These are phyloP conservation scores for Allium sativum DNA, from an alignment of 106 monocot species.

Conservation along the genomic window DNA sequence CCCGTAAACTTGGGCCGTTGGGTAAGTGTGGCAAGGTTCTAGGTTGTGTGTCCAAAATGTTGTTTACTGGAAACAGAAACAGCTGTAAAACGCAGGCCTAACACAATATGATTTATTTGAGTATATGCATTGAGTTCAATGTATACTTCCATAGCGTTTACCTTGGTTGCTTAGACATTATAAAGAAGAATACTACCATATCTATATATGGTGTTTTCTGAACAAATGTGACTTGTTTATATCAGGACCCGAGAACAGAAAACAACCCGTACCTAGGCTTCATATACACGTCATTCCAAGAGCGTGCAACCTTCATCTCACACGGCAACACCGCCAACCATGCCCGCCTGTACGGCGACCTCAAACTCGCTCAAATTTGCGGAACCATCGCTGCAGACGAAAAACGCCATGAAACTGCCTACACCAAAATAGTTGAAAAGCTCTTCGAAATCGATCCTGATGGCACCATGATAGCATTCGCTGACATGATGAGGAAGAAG, in stretches of 20 bases:
- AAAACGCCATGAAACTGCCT: constrained; percentile 23
- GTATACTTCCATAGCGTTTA: too few species aligned
- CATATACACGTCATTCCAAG: constrained; percentile 20
- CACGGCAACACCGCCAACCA: constrained; percentile 21
- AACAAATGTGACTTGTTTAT: neutral
- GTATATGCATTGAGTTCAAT: too few species aligned
- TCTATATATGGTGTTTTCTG: too few species aligned
- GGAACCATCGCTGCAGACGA: constrained; percentile 22
- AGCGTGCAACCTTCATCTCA: constrained; percentile 22
- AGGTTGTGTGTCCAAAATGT: too few species aligned
- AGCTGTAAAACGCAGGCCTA: too few species aligned
- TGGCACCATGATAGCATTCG: constrained; percentile 13
- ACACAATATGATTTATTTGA: too few species aligned
- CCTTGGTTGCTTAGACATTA: too few species aligned
- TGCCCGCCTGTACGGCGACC: constrained; percentile 13
- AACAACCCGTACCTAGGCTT: constrained; percentile 21
- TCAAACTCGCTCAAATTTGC: constrained; percentile 15
- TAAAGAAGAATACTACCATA: too few species aligned
- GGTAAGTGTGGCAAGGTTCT: too few species aligned
- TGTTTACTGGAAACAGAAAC: too few species aligned
- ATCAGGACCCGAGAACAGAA: constrained; percentile 7
- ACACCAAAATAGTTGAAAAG: constrained; percentile 20
- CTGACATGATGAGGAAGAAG: constrained; percentile 22
- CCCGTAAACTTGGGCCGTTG: too few species aligned
- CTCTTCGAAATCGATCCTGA: constrained; percentile 22